Conservation (phyloP, 2,329 filamentous ascomycete species). For the Neurospora sp. region DNA sequence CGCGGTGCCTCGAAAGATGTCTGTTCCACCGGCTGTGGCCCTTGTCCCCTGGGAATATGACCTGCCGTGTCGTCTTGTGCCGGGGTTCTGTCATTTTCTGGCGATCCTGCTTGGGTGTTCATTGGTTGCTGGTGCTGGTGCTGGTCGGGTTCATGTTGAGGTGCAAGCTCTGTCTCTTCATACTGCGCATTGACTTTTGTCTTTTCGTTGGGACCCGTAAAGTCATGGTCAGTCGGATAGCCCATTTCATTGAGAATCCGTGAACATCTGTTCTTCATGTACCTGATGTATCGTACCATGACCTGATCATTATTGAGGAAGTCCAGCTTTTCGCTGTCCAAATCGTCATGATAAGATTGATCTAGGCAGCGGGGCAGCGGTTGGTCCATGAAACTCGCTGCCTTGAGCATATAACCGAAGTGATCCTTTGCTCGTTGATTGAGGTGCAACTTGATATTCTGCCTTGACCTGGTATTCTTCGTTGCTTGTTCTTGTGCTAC, state of each 20-base stretch:
- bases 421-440: not conserved
- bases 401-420: not conserved
- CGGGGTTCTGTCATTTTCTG: not conserved
- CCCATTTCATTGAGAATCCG: not conserved
- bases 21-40: not conserved
- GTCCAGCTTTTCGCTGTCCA: not conserved
- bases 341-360: conserved; percentile 3
- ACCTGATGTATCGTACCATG: not conserved
- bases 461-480: not conserved
- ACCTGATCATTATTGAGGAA: conserved; percentile 2
- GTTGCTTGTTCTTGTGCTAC: not conserved
- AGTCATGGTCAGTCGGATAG: not conserved
- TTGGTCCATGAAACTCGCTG: not conserved
- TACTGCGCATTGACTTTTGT: not conserved
- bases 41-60: not conserved
- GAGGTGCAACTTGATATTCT: not conserved
- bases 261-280: not conserved
- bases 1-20: not conserved
- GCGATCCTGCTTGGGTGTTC: not conserved
- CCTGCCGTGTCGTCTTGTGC: not conserved
- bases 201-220: not conserved
- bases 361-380: conserved; percentile 1
- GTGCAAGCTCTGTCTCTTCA: not conserved
- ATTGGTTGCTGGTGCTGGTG: not conserved
- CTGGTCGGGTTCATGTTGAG: not conserved